A percentile compares a stretch with the other conserved stretches of the same genome.
Conservation (phyloP, 805 yeast species). For the Kuraishia borneana region DNA sequence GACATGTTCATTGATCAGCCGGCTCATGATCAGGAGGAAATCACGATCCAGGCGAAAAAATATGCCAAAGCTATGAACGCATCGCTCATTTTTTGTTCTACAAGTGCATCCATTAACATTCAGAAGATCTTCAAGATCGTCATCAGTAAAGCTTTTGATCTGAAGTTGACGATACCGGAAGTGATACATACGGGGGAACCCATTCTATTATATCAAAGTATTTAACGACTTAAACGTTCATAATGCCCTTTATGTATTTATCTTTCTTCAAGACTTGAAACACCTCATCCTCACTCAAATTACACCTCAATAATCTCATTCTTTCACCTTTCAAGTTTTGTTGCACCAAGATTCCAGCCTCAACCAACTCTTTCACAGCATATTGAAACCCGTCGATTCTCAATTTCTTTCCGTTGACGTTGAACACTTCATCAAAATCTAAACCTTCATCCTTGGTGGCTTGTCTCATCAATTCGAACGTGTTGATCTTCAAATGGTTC, state of each 20-base stretch:
- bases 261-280: conserved; percentile 45
- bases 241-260: not conserved
- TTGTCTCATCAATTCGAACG: conserved; percentile 17
- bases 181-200: conserved; percentile 88
- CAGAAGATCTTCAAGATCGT: conserved; percentile 90
- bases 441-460: conserved; percentile 11
- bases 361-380: conserved; percentile 59
- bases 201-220: conserved; percentile 48
- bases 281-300: conserved; percentile 63
- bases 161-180: conserved; percentile 75
- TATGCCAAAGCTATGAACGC: conserved; percentile 89
- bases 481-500: conserved; percentile 17
- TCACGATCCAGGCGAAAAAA: conserved; percentile 71
- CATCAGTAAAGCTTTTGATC: conserved; percentile 81
- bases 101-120: conserved; percentile 84
- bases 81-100: conserved; percentile 74
- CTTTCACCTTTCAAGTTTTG: conserved; percentile 65
- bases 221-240: conserved; percentile 5
- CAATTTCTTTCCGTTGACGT: conserved; percentile 8
- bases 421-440: conserved; percentile 14
- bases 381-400: conserved; percentile 40
- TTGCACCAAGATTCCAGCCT: conserved; percentile 64
- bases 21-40: conserved; percentile 70
- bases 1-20: conserved; percentile 77
- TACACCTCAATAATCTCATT: conserved; percentile 48